Base-by-base conservation (phyloP, 352 stramenopile genomes). In the Pythium vanterpoolii region DNA sequence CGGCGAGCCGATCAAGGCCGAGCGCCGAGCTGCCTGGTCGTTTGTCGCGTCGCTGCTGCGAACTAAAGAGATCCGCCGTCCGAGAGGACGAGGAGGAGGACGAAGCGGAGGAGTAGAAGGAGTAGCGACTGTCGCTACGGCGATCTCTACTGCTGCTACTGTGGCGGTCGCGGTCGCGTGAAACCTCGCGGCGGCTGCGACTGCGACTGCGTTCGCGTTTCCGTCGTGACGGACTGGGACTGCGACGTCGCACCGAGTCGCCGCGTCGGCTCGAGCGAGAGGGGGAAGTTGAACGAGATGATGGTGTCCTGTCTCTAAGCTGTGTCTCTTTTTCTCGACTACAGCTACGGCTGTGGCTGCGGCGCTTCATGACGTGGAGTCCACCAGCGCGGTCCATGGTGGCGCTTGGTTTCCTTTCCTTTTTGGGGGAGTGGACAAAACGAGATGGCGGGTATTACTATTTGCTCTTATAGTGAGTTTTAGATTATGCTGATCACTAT, bases 1-100 rank as follows among this genome's bases (percentile, higher is more conserved):
- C 69, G n/a, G 79, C 82, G 7, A 92, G 50, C 21, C 67, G 72
- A 44, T 92, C 82, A 10, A 92, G 64, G 19, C 82, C 82, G 27
- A 92, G 67, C 16, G 75, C 23, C 23, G 82, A 92, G 18, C 58
- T 34, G 30, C 26, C 28, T 16, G 16, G 24, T 5, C 42, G 16
- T 26, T 18, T n/a, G 36, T n/a, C 39, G 42, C 34, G n/a, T 31
- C 34, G 34, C 28, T 46, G 30, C 57, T 78, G 48, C 60, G 60
- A 58, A 26, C 52, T 23, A 51, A 74, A 77, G 14, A 74, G 53
- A 44, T 64, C 57, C 49, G 61, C 14, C 40, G 27, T 42, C 13
- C 27, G 28, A n/a, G 50, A 44, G 1, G 42, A 42, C 0, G 58
- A 47, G 4, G 58, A 60, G 11, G 65, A 66, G 4, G 53, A 48